A percentile compares a stretch with the other conserved stretches of the same genome.
These are phyloP conservation scores for Geotrichum siamense DNA, from an alignment of 1,139 yeast species.

Conservation along the genomic window DNA sequence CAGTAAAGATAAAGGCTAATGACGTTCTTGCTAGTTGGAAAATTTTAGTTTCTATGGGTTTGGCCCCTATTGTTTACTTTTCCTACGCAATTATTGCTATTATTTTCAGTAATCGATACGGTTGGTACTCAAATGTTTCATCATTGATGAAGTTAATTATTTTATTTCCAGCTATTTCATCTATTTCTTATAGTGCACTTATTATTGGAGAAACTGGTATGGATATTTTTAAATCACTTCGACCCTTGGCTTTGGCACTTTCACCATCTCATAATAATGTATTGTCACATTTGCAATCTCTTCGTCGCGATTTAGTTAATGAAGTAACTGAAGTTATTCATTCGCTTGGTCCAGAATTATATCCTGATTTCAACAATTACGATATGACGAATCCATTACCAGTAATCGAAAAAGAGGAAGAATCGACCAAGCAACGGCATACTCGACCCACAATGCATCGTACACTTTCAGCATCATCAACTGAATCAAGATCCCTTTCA, in stretches of 20 bases:
- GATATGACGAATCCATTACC: constrained; percentile 39
- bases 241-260: constrained; percentile 74
- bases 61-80: constrained; percentile 79
- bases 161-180: constrained; percentile 52
- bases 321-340: constrained; percentile 64
- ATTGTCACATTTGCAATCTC: constrained; percentile 49
- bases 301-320: constrained; percentile 48
- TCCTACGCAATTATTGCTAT: constrained; percentile 69
- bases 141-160: constrained; percentile 39
- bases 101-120: constrained; percentile 29
- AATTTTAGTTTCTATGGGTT: constrained; percentile 76
- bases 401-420: constrained; percentile 48
- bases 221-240: constrained; percentile 74
- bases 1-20: constrained; percentile 83
- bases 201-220: constrained; percentile 88
- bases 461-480: constrained; percentile 20
- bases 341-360: constrained; percentile 66
- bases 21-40: constrained; percentile 98
- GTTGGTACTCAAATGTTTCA: constrained; percentile 18
- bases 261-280: constrained; percentile 41
- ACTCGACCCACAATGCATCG: constrained; percentile 1
- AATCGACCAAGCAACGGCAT: too few relatives aligned
- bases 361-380: constrained; percentile 59
- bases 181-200: constrained; percentile 79
- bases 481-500: constrained; percentile 46